Evolutionary conservation across 139 green algal genomes (phyloP), one percentile per base, ranked within the genome.

Genomic region (Yamagishiella unicocca): DNA sequence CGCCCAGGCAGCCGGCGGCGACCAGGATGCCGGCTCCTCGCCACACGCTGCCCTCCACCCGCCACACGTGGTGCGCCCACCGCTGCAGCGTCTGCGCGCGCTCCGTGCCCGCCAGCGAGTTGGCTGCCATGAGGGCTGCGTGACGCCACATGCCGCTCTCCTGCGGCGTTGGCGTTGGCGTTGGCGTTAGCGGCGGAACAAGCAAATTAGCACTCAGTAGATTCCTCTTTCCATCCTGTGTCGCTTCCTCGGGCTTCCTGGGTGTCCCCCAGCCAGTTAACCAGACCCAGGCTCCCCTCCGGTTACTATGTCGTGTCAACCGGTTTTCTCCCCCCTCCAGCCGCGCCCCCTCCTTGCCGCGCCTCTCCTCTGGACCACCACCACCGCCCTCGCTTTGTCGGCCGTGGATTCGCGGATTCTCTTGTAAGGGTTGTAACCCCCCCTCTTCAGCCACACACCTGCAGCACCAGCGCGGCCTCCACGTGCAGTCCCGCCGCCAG

Each of bases 101-200:
- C 73, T 95, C 90, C 0, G 61, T 46, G 22, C 72, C 87, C 10
- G 66, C 54, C 22, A 98, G 91, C 4, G 71, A 72, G 66, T 87
- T 66, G 2, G 95, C 93, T 19, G 77, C 86, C 40, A 98, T 93
- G 17, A 75, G 89, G 40, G 96, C 90, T 9, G 95, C 96, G 61
- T 94, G 92, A 6, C 87, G 90, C 96, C 96, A 98, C 75, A 97
- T 85, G 19, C 93, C 92, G 8, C 82, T 90, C 58, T 98, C 95
- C 82, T 97, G 95, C 54, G 94, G 91, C 90, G 67, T 27, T 12
- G n/a, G 22, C 64, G 64, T 73, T 21, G 22, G 64, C 6, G 50
- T 58, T 58, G 12, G 17, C n/a, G 64, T 8, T 42, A 72, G 6
- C 64, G 29, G 29, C 64, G 9, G n/a, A 19, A 21, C 12, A 31